phyloP scores from a whole-genome alignment of 2,329 filamentous ascomycete species.

The Ascochyta lentis region DNA sequence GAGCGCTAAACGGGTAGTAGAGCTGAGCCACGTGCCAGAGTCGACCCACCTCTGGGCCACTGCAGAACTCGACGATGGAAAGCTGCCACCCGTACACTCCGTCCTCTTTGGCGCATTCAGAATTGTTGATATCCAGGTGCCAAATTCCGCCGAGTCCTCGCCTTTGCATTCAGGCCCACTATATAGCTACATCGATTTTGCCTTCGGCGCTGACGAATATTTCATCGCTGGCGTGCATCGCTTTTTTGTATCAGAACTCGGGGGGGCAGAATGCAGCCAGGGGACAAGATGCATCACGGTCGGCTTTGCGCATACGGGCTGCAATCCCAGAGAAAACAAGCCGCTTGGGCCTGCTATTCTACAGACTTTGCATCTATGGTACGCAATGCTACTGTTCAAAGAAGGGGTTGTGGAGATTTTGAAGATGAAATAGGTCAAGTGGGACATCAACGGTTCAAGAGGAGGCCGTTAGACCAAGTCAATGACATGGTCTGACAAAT shows the following conservation, averaged over 20 bases:
- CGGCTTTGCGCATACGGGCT: not conserved
- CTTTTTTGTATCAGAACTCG: constrained; percentile 8
- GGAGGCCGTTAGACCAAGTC: no score
- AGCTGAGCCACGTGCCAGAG: no score
- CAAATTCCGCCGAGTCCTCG: no score
- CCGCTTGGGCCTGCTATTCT: not conserved
- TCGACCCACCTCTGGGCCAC: no score
- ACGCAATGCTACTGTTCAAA: constrained; percentile 2
- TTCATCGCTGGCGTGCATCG: constrained; percentile 15
- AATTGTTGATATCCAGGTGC: no score
- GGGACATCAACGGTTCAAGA: no score
- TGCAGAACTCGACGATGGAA: no score
- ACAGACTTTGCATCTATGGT: constrained; percentile 10
- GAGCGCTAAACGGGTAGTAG: no score
- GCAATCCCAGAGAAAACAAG: constrained; percentile 15
- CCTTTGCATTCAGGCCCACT: no score
- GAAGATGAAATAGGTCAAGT: not conserved
- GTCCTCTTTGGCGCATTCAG: no score
- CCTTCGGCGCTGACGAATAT: constrained; percentile 5
- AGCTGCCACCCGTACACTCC: no score
- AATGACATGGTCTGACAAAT: no score
- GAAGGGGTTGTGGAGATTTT: constrained; percentile 1
- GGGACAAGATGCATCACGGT: not conserved
- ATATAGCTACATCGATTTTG: constrained; percentile 4
- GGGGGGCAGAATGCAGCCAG: not conserved